Conservation (phyloP, 2,329 filamentous ascomycete species). For the Colletotrichum cordylinicola region DNA sequence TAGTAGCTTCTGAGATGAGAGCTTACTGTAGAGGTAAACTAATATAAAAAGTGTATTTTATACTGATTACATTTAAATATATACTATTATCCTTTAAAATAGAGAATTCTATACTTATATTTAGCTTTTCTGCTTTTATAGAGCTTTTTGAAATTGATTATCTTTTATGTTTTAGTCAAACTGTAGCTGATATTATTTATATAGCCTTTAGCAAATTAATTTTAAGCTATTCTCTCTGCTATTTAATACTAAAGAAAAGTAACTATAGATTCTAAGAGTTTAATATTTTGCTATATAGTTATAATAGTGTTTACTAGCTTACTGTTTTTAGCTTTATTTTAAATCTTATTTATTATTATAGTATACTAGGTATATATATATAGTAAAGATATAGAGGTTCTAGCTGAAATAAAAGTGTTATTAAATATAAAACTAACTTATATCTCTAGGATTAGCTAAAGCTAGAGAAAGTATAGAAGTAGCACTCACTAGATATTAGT, state of each 20-base stretch:
- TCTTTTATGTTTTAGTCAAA: not conserved
- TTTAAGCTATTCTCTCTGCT: not conserved
- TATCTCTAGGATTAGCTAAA: too few species aligned
- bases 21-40: not conserved
- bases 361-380: too few species aligned
- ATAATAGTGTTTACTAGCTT: too few species aligned
- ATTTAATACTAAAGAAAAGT: not conserved
- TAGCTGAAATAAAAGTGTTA: too few species aligned
- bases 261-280: not conserved
- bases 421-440: too few species aligned
- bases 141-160: not conserved
- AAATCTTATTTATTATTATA: too few species aligned
- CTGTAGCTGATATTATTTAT: not conserved
- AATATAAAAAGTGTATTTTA: not conserved
- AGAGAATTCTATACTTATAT: not conserved
- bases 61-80: not conserved
- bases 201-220: not conserved
- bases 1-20: not conserved
- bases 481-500: too few species aligned
- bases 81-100: not conserved
- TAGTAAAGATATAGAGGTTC: too few species aligned
- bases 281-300: too few species aligned
- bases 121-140: not conserved
- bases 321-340: too few species aligned
- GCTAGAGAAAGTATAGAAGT: too few species aligned